phyloP scores from a whole-genome alignment of 2,329 filamentous ascomycete species.

The Penicillium sp. region DNA sequence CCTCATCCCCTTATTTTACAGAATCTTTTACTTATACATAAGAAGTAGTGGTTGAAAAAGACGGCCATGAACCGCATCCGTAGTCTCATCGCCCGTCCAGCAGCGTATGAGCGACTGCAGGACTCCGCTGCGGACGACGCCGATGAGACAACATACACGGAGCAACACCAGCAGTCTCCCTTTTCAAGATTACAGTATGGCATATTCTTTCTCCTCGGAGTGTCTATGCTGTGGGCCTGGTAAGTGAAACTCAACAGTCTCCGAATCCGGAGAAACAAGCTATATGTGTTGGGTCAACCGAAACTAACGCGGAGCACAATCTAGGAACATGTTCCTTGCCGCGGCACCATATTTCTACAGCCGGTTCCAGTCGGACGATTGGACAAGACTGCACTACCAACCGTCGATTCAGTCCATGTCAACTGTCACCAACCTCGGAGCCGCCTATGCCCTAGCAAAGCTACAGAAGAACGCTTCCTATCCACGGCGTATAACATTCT shows the following conservation, averaged over 20 bases:
- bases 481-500: slow-evolving; percentile 76
- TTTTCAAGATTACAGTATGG: slow-evolving; percentile 87
- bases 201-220: slow-evolving; percentile 80
- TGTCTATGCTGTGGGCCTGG: slow-evolving; percentile 98
- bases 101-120: slow-evolving; percentile 35
- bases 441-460: slow-evolving; percentile 74
- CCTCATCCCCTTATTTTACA: neutral
- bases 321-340: slow-evolving; percentile 96
- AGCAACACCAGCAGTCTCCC: slow-evolving; percentile 14
- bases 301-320: slow-evolving; percentile 5
- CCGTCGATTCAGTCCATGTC: slow-evolving; percentile 84
- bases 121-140: slow-evolving; percentile 30
- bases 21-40: neutral
- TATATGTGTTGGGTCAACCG: neutral
- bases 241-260: slow-evolving; percentile 45
- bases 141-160: slow-evolving; percentile 29
- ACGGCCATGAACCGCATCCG: slow-evolving; percentile 38
- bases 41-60: too few relatives aligned
- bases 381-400: slow-evolving; percentile 80
- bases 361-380: slow-evolving; percentile 70
- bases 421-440: slow-evolving; percentile 75
- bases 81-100: slow-evolving; percentile 32
- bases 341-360: slow-evolving; percentile 88
- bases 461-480: slow-evolving; percentile 83
- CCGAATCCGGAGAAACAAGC: neutral